Evolutionary conservation across 208 protist genomes (phyloP), one percentile per base, ranked within the genome.

Genomic region (Novymonas esmeraldas): DNA sequence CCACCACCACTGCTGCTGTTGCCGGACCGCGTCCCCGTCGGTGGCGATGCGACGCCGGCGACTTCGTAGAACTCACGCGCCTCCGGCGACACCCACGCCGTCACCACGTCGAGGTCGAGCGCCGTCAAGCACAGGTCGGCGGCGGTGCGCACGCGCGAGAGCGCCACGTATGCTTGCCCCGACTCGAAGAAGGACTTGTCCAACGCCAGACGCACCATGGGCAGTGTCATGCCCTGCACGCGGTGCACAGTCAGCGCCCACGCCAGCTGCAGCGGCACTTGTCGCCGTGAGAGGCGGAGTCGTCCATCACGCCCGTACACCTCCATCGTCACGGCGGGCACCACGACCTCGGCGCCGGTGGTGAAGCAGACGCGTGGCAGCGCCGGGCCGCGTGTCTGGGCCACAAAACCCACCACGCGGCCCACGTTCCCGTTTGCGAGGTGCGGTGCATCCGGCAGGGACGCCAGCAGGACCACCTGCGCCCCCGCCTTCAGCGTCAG

Each of bases 211-310:
- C 63, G 65, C 1, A 72, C 55, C 73, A 78, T 75, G 48, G 72
- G 70, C 49, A 96, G 73, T 22, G 86, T 85, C 92, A 98, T 93
- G 41, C 97, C 98, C 67, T 99, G 97, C 41, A 84, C 84, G 31
- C 98, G 98, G 71, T 99, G 96, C 56, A 98, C 94, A 20, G 95
- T 97, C 31, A 98, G 76, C 5, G 95, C 95, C 85, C 93, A 99
- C 14, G 95, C 96, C 9, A 98, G 78, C 46, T 81, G 82, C 24
- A 99, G 78, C 45, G 98, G 98, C 28, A 99, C 73, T 76, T 95
- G 90, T 33, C 44, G 72, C 44, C 63, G 88, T 29, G 64, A 76
- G 52, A 79, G 49, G 29, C 34, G 82, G 66, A 71, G 78, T 64
- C 63, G 56, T 5, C 66, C 71, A 42, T 77, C 66, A 5, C 50